Percentiles rank a stretch among this genome's conserved stretches.
phyloP scores from a whole-genome alignment of 164 flowering plant genomes.

The Aristolochia fimbriata region DNA sequence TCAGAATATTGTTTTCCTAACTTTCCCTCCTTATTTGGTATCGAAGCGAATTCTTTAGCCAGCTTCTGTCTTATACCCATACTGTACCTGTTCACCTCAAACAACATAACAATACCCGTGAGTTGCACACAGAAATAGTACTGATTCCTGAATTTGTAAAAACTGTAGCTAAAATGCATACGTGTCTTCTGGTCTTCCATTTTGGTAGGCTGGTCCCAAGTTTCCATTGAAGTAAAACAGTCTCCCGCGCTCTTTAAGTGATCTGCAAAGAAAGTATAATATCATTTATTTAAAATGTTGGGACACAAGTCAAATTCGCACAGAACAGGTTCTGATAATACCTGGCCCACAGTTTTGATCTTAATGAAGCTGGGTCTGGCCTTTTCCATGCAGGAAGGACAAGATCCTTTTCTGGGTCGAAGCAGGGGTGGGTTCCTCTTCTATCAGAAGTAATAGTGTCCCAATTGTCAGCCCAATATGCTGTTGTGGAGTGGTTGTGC shows the following conservation, averaged over 20 bases:
- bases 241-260: conserved; percentile 51
- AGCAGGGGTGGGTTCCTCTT: conserved; percentile 89
- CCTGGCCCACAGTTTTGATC: conserved; percentile 67
- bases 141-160: background rate
- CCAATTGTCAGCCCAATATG: conserved; percentile 95
- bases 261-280: conserved; percentile 30
- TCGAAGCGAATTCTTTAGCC: conserved; percentile 86
- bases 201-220: conserved; percentile 68
- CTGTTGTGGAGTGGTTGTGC: conserved; percentile 93
- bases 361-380: conserved; percentile 48
- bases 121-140: background rate
- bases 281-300: too few species aligned
- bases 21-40: conserved; percentile 78
- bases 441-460: conserved; percentile 50
- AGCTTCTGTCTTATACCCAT: conserved; percentile 95
- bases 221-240: conserved; percentile 96
- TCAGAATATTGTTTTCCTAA: conserved; percentile 77
- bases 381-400: conserved; percentile 97
- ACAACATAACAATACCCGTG: background rate
- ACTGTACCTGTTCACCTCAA: conserved; percentile 58
- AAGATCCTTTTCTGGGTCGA: conserved; percentile 88
- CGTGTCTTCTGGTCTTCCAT: conserved; percentile 88
- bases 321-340: conserved; percentile 7
- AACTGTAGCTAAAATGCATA: conserved; percentile 29
- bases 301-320: background rate